These are phyloP conservation scores for Eutypa lata DNA, from an alignment of 2,329 filamentous ascomycete genomes.

Conservation along the genomic window DNA sequence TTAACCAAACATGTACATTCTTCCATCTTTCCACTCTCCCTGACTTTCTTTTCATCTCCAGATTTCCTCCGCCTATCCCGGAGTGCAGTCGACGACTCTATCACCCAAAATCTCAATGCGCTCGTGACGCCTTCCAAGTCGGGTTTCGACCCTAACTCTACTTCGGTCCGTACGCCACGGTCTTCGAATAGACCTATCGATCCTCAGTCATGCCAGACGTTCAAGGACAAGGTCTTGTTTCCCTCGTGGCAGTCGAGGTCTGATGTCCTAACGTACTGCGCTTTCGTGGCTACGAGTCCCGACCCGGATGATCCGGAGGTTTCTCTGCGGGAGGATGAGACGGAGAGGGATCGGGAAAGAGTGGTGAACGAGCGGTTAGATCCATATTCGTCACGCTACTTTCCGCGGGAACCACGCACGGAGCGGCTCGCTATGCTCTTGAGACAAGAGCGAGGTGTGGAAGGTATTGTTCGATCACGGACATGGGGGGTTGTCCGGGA, in stretches of 20 bases:
- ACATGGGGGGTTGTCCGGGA: slow-evolving; percentile 79
- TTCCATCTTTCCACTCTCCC: slow-evolving; percentile 4
- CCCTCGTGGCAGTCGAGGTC: slow-evolving; percentile 82
- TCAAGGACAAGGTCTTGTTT: slow-evolving; percentile 78
- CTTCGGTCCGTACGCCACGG: slow-evolving; percentile 57
- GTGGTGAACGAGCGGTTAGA: slow-evolving; percentile 86
- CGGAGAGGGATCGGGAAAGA: slow-evolving; percentile 65
- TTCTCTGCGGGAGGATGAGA: slow-evolving; percentile 66
- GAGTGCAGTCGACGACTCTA: slow-evolving; percentile 84
- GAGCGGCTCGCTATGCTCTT: slow-evolving; percentile 73
- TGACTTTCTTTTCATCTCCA: slow-evolving; percentile 36
- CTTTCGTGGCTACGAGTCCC: slow-evolving; percentile 78
- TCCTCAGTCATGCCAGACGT: slow-evolving; percentile 60
- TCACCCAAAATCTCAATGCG: slow-evolving; percentile 88
- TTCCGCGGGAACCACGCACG: slow-evolving; percentile 74
- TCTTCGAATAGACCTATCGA: slow-evolving; percentile 55
- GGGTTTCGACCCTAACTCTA: slow-evolving; percentile 79
- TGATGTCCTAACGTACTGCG: slow-evolving; percentile 85
- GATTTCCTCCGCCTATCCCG: slow-evolving; percentile 90
- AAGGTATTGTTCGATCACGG: slow-evolving; percentile 74
- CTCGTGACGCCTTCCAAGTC: slow-evolving; percentile 69
- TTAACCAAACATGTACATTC: too few relatives aligned
- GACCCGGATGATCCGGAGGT: slow-evolving; percentile 84
- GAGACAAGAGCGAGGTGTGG: slow-evolving; percentile 72
- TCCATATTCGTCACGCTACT: slow-evolving; percentile 84